Base-by-base conservation (phyloP, 176 grass and related monocot species). In the Rhipidocladum racemiflorum region DNA sequence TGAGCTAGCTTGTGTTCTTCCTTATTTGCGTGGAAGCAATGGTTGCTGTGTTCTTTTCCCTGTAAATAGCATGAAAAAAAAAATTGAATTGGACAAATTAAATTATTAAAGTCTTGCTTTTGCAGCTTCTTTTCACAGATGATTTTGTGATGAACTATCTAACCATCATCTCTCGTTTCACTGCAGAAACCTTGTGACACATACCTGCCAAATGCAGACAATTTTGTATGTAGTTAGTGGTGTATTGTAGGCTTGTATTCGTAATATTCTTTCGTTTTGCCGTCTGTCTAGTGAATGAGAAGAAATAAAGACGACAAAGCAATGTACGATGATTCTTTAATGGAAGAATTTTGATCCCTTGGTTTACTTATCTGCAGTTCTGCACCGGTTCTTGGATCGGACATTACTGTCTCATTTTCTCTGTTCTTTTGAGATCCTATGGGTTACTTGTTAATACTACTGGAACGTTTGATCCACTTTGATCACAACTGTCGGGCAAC, bases 231-330 rank as follows among this genome's bases (percentile, higher is more conserved):
- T 74, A 83, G 73, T 65, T 86, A 83, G 66, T 60, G 30, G 61
- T 60, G 38, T 81, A 67, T 56, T 80, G 23, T 70, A 57, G 78
- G 18, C 34, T 84, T 17, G 20, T 70, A 25, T 51, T 65, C 72
- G 78, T 61, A 53, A 82, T 68, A 84, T 88, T 91, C 42, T 78
- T 82, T 91, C n/a, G 45, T 78, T 88, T 81, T 54, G 61, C 20
- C 1, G 2, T 20, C 42, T 27, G 25, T 14, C n/a, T 63, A 44
- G 40, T 51, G 45, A 83, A 78, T 55, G 10, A 67, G 76, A 85
- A 51, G 3, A 81, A 84, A 61, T 51, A 53, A 75, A 62, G 30
- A 30, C 0, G 1, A 32, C 39, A 68, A 65, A 69, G 68, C 8
- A 53, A 70, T 74, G 29, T 79, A 62, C 20, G 36, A 61, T 74